Base-by-base conservation (phyloP, 179 eudicot species). In the Amaranthus tricolor region DNA sequence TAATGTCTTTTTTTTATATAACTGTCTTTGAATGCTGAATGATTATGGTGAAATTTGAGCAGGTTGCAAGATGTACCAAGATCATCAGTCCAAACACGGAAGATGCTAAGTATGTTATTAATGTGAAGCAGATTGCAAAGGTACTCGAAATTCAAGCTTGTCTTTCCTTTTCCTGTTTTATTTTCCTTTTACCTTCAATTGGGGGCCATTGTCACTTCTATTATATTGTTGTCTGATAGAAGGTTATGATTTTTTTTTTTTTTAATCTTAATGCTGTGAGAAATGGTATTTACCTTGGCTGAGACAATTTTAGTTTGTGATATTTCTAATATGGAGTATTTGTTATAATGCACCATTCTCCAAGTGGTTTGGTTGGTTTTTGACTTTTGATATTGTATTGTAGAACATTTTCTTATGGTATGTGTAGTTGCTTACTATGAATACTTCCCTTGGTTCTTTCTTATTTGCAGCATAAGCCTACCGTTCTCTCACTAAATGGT, bases 11-110 rank as follows among this genome's bases (percentile, higher is more conserved):
- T 16, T 17, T 13, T 53, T 65, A 17, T 20, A 1, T 74, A 51
- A 6, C n/a, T 55, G 7, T 62, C 21, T 80, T 31, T 31, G 52
- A 65, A 20, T 59, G 53, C 44, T 63, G 49, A 66, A 70, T 77
- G 14, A 8, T 70, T 77, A 60, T 54, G 71, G 54, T 60, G n/a
- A 62, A 57, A 71, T 20, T 19, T 55, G 40, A 31, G n/a, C 86
- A 96, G 98, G 98, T 94, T 66, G 98, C 98, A 43, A 90, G 97
- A 80, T 96, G 98, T 81, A 93, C 97, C 40, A 94, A 91, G 89
- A 96, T 91, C 13, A 93, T 96, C 62, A 96, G 69, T 73, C 99
- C 97, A 49, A 94, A 96, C 82, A 90, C 98, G 45, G 98, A 96
- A 70, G 99, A 91, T 80, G 99, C 98, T 14, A 94, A 96, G 74